These are phyloP conservation scores for Aspergillus diversus DNA, from an alignment of 495 filamentous ascomycete species.

Conservation along the genomic window DNA sequence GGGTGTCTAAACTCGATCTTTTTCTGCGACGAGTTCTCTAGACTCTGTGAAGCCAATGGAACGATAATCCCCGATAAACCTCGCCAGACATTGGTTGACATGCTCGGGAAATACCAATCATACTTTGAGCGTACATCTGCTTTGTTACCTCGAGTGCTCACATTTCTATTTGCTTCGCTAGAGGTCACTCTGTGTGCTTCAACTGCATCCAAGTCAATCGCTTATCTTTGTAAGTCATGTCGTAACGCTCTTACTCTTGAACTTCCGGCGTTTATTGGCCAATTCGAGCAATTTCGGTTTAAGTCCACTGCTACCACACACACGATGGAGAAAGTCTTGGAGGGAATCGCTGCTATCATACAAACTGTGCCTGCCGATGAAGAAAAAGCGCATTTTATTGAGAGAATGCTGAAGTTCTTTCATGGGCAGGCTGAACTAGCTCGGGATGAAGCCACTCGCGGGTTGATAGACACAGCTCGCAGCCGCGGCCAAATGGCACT, in stretches of 20 bases:
- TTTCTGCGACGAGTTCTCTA: conserved; percentile 57
- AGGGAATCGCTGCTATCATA: conserved; percentile 82
- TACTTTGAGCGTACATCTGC: conserved; percentile 79
- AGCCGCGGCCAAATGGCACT: conserved; percentile 66
- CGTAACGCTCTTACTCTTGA: conserved; percentile 70
- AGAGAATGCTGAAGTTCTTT: conserved; percentile 67
- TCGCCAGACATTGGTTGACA: conserved; percentile 75
- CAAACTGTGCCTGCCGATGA: conserved; percentile 72
- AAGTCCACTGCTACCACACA: conserved; percentile 64
- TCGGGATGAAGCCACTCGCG: conserved; percentile 39
- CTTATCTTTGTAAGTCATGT: conserved; percentile 78
- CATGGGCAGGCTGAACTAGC: conserved; percentile 40
- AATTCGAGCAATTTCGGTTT: conserved; percentile 68
- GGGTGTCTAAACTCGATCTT: conserved; percentile 72
- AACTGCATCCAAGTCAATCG: conserved; percentile 79
- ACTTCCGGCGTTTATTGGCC: conserved; percentile 73
- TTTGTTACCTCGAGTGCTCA: conserved; percentile 74
- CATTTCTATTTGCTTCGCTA: conserved; percentile 79
- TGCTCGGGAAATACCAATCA: conserved; percentile 76
- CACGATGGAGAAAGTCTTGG: conserved; percentile 79
- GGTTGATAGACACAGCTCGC: conserved; percentile 48
- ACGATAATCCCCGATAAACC: conserved; percentile 64
- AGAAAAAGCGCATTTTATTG: conserved; percentile 62
- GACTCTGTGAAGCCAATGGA: conserved; percentile 55
- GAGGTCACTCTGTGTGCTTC: conserved; percentile 66